Evolutionary conservation across 176 grass and related monocot species (phyloP).

Genomic region (Carex pumila): DNA sequence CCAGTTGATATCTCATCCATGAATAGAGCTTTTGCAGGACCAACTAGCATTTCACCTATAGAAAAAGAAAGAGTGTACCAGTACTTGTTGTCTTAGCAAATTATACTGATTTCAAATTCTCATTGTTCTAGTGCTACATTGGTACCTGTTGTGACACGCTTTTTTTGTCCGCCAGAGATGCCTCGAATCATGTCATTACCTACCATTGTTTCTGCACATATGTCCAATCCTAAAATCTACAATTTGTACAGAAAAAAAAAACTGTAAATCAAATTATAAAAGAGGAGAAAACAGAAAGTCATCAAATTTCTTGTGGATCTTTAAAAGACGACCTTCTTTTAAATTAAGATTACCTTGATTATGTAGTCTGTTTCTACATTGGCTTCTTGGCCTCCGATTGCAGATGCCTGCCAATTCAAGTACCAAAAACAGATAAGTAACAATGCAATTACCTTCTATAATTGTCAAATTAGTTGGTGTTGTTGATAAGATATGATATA

Average conservation of each 20-base stretch:
- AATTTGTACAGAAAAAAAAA: not conserved
- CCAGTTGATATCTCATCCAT: slow-evolving; percentile 99
- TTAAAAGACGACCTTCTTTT: not conserved
- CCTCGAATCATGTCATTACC: slow-evolving; percentile 86
- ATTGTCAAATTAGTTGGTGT: not conserved
- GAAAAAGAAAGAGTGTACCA: not conserved
- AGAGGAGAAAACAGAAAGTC: not conserved
- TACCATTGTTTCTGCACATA: slow-evolving; percentile 87
- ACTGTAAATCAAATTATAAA: slow-evolving; percentile 1
- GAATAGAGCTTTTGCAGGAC: slow-evolving; percentile 69
- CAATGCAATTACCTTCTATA: not conserved
- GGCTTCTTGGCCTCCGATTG: slow-evolving; percentile 29
- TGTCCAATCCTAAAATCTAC: slow-evolving; percentile 80
- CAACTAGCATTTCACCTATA: slow-evolving; percentile 91
- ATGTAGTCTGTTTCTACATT: slow-evolving; percentile 40
- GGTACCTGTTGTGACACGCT: slow-evolving; percentile 90
- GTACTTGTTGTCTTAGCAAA: not conserved
- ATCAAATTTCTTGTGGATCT: not conserved
- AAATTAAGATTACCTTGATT: slow-evolving; percentile 23
- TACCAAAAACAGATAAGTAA: not conserved
- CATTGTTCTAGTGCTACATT: not conserved
- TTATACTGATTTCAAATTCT: not conserved
- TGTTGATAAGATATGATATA: not conserved
- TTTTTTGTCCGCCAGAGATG: slow-evolving; percentile 80
- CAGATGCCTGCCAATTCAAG: slow-evolving; percentile 5